Percentiles rank a stretch among this genome's conserved stretches.
Conservation (phyloP, 2,329 filamentous ascomycete genomes). For the Diaporthe capsici region DNA sequence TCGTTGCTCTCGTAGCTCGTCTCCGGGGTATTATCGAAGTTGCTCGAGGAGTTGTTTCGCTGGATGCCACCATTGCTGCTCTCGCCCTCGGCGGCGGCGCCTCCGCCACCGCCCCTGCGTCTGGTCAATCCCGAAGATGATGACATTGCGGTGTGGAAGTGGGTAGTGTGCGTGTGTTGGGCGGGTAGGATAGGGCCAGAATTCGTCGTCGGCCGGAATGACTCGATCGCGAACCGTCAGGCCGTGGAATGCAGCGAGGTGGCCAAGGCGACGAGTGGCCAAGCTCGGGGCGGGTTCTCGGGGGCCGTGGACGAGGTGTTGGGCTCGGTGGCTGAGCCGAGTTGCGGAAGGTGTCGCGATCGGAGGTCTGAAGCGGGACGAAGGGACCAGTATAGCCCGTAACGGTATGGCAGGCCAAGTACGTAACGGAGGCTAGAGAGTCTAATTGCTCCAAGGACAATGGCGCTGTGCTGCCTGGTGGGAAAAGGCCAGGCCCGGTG, state of each 20-base stretch:
- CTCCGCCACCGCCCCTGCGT: conserved; percentile 76
- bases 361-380: conserved; percentile 16
- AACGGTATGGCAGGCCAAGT: conserved; percentile 6
- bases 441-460: conserved; percentile 9
- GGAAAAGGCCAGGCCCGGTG: conserved; percentile 25
- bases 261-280: conserved; percentile 1
- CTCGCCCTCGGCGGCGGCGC: conserved; percentile 66
- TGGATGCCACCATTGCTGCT: conserved; percentile 65
- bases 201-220: conserved; percentile 4
- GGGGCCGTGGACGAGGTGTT: conserved; percentile 9
- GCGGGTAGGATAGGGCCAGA: conserved; percentile 8
- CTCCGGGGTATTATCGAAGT: conserved; percentile 71
- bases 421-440: conserved; percentile 6
- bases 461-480: conserved; percentile 20
- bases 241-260: conserved; percentile 7
- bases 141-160: conserved; percentile 44
- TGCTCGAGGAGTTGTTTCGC: conserved; percentile 69
- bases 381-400: conserved; percentile 11
- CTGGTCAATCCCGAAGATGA: conserved; percentile 70
- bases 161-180: neutral
- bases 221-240: conserved; percentile 20
- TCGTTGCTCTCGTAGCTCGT: conserved; percentile 93
- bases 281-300: conserved; percentile 11
- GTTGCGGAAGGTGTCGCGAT: conserved; percentile 20
- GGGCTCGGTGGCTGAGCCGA: conserved; percentile 19